Conservation (phyloP, 345 rosid genomes). For the Erucastrum elatum region DNA sequence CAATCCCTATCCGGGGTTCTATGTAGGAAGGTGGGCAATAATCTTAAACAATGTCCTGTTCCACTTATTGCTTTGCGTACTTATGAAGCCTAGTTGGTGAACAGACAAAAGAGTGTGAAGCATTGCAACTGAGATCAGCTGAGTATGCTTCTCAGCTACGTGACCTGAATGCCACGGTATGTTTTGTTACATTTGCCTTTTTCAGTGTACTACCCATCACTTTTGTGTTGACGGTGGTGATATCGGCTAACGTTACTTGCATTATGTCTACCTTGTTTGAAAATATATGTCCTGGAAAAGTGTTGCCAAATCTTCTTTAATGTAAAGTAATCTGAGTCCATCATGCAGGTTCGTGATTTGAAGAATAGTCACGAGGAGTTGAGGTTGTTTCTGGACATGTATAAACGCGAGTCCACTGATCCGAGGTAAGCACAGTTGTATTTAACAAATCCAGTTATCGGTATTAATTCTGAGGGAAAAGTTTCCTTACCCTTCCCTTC, state of each 20-base stretch:
- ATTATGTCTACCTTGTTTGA: conserved; percentile 10
- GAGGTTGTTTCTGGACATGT: conserved; percentile 85
- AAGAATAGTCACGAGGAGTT: conserved; percentile 68
- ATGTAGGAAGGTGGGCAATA: conserved; percentile 67
- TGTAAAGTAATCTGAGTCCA: conserved; percentile 20
- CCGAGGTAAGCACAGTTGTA: conserved; percentile 53
- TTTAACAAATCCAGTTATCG: not conserved
- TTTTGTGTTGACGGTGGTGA: conserved; percentile 11
- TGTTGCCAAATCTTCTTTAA: not conserved
- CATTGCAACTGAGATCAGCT: conserved; percentile 53
- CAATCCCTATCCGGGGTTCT: conserved; percentile 68
- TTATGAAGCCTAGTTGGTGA: conserved; percentile 27
- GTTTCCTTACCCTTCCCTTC: conserved; percentile 4
- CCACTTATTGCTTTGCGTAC: conserved; percentile 23
- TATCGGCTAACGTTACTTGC: not conserved
- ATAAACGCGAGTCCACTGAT: conserved; percentile 70
- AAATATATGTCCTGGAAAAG: not conserved
- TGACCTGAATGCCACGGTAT: conserved; percentile 75
- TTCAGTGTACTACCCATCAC: conserved; percentile 4
- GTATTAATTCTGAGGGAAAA: not conserved
- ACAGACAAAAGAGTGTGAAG: conserved; percentile 73
- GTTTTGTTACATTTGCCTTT: conserved; percentile 28
- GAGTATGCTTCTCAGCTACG: conserved; percentile 62
- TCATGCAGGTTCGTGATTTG: conserved; percentile 69
- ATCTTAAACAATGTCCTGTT: conserved; percentile 9